Conservation (phyloP, 306 rosid species). For the Vicia villosa region DNA sequence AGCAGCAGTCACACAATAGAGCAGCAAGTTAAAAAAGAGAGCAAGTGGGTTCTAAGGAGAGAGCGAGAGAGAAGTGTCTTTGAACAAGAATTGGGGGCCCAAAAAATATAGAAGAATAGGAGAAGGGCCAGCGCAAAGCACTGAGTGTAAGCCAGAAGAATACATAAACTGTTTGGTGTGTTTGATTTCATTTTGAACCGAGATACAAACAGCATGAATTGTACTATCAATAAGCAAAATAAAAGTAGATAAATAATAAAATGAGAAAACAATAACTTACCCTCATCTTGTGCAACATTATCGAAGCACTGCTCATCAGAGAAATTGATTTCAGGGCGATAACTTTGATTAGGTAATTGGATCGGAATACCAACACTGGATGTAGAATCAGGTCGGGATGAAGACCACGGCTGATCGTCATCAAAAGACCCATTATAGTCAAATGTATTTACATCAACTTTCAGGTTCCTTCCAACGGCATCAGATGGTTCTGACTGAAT, state of each 20-base stretch:
- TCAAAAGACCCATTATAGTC: constrained; percentile 44
- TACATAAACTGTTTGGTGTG: background rate
- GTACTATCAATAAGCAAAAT: constrained; percentile 10
- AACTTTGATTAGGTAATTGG: constrained; percentile 40
- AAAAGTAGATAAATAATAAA: constrained; percentile 19
- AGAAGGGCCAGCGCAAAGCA: background rate
- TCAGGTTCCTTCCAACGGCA: constrained; percentile 51
- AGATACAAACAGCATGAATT: background rate
- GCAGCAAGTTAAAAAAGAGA: background rate
- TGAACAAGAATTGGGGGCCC: background rate
- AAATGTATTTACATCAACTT: constrained; percentile 38
- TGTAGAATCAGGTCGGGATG: constrained; percentile 49
- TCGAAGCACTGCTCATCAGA: constrained; percentile 47
- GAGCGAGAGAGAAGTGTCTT: background rate
- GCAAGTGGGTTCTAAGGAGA: background rate
- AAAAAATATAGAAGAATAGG: background rate
- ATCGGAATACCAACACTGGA: constrained; percentile 39
- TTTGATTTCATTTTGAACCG: background rate
- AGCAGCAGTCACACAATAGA: background rate
- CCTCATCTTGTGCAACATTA: constrained; percentile 50
- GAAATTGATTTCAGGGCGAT: constrained; percentile 47
- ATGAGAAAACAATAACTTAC: constrained; percentile 39
- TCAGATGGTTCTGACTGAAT: constrained; percentile 47
- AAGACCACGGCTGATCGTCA: constrained; percentile 49
- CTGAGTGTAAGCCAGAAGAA: background rate